phyloP scores from a whole-genome alignment of 768 basidiomycete species.

The Cyathus striatus region DNA sequence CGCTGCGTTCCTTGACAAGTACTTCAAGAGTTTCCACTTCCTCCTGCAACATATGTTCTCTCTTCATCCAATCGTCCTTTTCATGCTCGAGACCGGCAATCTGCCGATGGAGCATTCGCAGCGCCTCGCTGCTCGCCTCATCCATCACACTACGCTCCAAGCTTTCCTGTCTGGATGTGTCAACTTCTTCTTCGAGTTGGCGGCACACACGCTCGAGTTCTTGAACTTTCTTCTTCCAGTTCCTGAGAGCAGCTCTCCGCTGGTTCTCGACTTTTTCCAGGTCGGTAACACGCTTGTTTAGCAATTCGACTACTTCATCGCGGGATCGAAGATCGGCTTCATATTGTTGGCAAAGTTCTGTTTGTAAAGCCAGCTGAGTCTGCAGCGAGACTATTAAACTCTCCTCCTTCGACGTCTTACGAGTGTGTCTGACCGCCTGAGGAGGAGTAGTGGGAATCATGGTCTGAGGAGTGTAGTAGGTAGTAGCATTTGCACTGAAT shows the following conservation, averaged over 20 bases:
- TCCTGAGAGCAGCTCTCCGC: slow-evolving; percentile 45
- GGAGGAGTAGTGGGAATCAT: slow-evolving; percentile 69
- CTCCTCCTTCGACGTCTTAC: slow-evolving; percentile 67
- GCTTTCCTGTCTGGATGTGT: slow-evolving; percentile 76
- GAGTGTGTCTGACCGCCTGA: slow-evolving; percentile 37
- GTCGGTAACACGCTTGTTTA: slow-evolving; percentile 47
- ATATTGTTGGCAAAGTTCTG: slow-evolving; percentile 71
- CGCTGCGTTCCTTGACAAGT: slow-evolving; percentile 37
- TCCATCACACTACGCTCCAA: slow-evolving; percentile 82
- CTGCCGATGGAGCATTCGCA: slow-evolving; percentile 75
- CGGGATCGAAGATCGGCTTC: slow-evolving; percentile 70
- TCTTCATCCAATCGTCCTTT: slow-evolving; percentile 40
- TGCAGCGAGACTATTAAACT: slow-evolving; percentile 68
- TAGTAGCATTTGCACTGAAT: slow-evolving; percentile 66
- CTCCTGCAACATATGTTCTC: slow-evolving; percentile 34
- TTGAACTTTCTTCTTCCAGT: slow-evolving; percentile 74
- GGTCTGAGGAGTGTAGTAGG: slow-evolving; percentile 74
- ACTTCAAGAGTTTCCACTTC: slow-evolving; percentile 47
- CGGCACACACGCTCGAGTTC: slow-evolving; percentile 68
- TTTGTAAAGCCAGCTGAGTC: slow-evolving; percentile 71
- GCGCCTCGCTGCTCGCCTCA: slow-evolving; percentile 71
- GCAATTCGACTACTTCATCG: slow-evolving; percentile 64
- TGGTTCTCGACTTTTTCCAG: slow-evolving; percentile 62
- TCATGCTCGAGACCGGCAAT: slow-evolving; percentile 75
- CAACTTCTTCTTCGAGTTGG: slow-evolving; percentile 81